phyloP scores from a whole-genome alignment of 768 basidiomycete species.

The Kwoniella botswanensis region DNA sequence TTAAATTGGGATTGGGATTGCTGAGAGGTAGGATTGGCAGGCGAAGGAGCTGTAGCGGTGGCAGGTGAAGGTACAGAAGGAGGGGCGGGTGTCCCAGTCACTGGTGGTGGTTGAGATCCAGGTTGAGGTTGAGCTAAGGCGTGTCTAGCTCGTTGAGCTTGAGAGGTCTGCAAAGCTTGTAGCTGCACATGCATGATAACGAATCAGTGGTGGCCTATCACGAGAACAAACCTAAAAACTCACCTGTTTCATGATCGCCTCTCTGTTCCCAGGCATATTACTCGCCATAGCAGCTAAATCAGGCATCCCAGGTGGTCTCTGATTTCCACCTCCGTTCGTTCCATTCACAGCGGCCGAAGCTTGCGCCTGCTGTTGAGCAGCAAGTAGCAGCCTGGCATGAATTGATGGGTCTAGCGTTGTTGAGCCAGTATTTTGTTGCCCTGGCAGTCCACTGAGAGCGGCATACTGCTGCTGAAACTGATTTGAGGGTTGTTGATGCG shows the following conservation, averaged over 20 bases:
- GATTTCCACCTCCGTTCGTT: slow-evolving; percentile 1
- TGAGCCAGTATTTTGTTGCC: slow-evolving; percentile 12
- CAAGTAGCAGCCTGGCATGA: slow-evolving; percentile 18
- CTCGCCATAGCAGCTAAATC: slow-evolving; percentile 35
- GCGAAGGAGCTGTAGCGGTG: slow-evolving; percentile 16
- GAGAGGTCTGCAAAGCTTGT: slow-evolving; percentile 37
- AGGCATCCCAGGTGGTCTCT: slow-evolving; percentile 6
- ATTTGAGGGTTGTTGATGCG: slow-evolving; percentile 19
- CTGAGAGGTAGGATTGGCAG: slow-evolving; percentile 1
- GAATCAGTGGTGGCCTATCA: background rate
- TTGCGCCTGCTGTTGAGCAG: slow-evolving; percentile 30
- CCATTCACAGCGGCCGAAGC: slow-evolving; percentile 22
- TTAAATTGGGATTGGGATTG: slow-evolving; percentile 13
- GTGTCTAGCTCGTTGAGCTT: slow-evolving; percentile 27
- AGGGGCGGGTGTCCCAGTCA: slow-evolving; percentile 10
- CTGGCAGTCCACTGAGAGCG: slow-evolving; percentile 17
- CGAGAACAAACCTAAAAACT: slow-evolving; percentile 6
- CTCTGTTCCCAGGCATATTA: slow-evolving; percentile 34
- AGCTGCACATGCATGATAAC: slow-evolving; percentile 20
- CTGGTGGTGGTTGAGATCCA: background rate
- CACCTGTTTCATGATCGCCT: slow-evolving; percentile 48
- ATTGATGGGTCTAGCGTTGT: slow-evolving; percentile 12
- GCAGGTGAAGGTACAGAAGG: slow-evolving; percentile 20
- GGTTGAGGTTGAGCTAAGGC: slow-evolving; percentile 14
- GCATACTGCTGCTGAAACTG: slow-evolving; percentile 26